Evolutionary conservation across 345 rosid species (phyloP).

Genomic region (Iberis pinnata): DNA sequence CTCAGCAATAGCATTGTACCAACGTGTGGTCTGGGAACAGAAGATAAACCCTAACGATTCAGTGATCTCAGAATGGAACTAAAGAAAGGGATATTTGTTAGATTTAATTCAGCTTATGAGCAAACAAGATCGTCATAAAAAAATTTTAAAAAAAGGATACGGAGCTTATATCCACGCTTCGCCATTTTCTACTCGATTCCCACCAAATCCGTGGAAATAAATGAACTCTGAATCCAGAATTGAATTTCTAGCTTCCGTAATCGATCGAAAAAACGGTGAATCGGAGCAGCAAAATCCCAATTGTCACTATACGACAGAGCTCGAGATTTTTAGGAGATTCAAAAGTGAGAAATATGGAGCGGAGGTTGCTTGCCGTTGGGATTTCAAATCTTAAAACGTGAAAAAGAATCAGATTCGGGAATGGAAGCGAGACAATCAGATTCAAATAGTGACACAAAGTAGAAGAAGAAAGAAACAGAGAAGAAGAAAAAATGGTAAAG

Average conservation of each 20-base stretch:
- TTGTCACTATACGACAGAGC: conserved; percentile 30
- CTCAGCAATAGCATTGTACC: conserved; percentile 10
- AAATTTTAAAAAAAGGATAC: conserved; percentile 51
- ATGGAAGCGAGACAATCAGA: conserved; percentile 22
- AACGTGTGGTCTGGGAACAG: neutral
- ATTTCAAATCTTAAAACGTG: conserved; percentile 33
- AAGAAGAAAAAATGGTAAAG: conserved; percentile 24
- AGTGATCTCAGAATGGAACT: conserved; percentile 5
- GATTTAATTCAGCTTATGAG: neutral
- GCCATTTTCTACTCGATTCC: conserved; percentile 42
- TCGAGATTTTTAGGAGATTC: conserved; percentile 21
- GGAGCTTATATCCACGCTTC: conserved; percentile 94
- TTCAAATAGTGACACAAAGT: conserved; percentile 30
- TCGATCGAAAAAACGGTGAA: conserved; percentile 15
- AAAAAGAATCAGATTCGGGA: conserved; percentile 33
- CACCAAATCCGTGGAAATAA: conserved; percentile 6
- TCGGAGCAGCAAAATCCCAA: conserved; percentile 16
- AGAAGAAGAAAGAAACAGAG: conserved; percentile 17
- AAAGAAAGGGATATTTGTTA: neutral
- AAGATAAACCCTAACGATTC: conserved; percentile 4
- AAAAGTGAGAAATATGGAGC: neutral
- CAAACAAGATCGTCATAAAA: conserved; percentile 10
- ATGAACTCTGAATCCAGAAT: conserved; percentile 16
- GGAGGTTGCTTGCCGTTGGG: conserved; percentile 24
- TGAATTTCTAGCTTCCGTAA: conserved; percentile 18